Base-by-base conservation (phyloP, 1,284 basidiomycete species). In the Ceratobasidium sp. region DNA sequence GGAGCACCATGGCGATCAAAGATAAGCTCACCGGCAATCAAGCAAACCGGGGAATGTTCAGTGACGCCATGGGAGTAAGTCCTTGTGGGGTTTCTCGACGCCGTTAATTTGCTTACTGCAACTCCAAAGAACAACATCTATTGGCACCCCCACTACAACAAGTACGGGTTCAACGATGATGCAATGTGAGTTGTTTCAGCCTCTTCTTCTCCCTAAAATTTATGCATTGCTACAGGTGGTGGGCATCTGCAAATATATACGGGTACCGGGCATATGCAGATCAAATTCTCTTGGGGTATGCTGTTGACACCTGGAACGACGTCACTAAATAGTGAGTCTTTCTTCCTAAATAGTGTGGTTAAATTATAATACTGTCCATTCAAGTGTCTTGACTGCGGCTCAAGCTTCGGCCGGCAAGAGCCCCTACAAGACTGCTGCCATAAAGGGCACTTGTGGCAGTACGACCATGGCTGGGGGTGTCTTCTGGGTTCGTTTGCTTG, bases 381-480 rank as follows among this genome's bases (percentile, higher is more conserved):
- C 46, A 59, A 86, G 84, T 71, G 83, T 83, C 46, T 80, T 86
- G 63, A 85, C 85, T 19, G 74, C 80, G 11, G 81, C 82, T 0
- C 78, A 84, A 62, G 84, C 84, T 7, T 79, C 76, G 29, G 79
- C 83, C 16, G 81, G 83, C 11, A 79, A 71, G 16, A 80, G 81
- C 6, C 80, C 84, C 1, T 79, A 81, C 61, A 87, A 87, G 78
- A 78, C 76, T 31, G 85, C 85, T 65, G 76, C 78, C 0, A 77
- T 87, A 48, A 76, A 81, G 48, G 81, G 81, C 2, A 83, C 83
- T 24, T 87, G 86, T 74, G 81, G 83, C 31, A 84, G 84, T 84
- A 83, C 78, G 19, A 83, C 84, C 5, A 87, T 86, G 85, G 84
- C 83, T 13, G 85, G 85, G 1, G 85, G 84, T 11, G 86, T 87